phyloP scores from a whole-genome alignment of 495 filamentous ascomycete genomes.

The Zalerion maritima region DNA sequence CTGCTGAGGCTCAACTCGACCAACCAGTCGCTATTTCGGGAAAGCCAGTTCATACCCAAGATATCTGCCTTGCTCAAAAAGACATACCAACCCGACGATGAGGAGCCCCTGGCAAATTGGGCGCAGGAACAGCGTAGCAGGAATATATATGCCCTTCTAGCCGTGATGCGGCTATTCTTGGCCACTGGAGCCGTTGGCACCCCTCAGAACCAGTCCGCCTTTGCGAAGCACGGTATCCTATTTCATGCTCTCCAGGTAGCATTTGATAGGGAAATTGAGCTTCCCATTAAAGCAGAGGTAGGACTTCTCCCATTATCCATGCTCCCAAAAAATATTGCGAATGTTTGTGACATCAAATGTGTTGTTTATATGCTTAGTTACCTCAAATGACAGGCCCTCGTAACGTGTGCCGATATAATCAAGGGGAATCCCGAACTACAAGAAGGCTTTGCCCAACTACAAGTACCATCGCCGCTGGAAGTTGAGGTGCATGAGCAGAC shows the following conservation, averaged over 20 bases:
- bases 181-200: slow-evolving; percentile 67
- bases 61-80: slow-evolving; percentile 54
- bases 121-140: slow-evolving; percentile 66
- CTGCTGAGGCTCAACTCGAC: slow-evolving; percentile 76
- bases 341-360: slow-evolving; percentile 10
- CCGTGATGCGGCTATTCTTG: slow-evolving; percentile 74
- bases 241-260: slow-evolving; percentile 70
- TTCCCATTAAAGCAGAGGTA: slow-evolving; percentile 71
- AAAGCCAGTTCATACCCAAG: slow-evolving; percentile 70
- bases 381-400: slow-evolving; percentile 43
- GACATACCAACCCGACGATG: slow-evolving; percentile 40
- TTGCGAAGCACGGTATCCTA: slow-evolving; percentile 69
- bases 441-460: slow-evolving; percentile 74
- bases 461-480: slow-evolving; percentile 45
- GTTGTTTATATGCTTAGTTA: slow-evolving; percentile 15
- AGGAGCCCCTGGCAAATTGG: slow-evolving; percentile 55
- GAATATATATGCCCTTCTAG: slow-evolving; percentile 81
- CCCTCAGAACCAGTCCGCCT: slow-evolving; percentile 68
- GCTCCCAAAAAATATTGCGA: slow-evolving; percentile 1
- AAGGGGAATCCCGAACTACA: slow-evolving; percentile 67
- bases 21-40: slow-evolving; percentile 88
- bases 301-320: slow-evolving; percentile 11
- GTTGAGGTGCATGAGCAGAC: too few relatives aligned
- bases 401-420: slow-evolving; percentile 79
- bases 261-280: slow-evolving; percentile 60